Percentiles rank a stretch among this genome's conserved stretches.
Evolutionary conservation across 1,284 basidiomycete genomes (phyloP).

Genomic region (Retiboletus flavoniger): DNA sequence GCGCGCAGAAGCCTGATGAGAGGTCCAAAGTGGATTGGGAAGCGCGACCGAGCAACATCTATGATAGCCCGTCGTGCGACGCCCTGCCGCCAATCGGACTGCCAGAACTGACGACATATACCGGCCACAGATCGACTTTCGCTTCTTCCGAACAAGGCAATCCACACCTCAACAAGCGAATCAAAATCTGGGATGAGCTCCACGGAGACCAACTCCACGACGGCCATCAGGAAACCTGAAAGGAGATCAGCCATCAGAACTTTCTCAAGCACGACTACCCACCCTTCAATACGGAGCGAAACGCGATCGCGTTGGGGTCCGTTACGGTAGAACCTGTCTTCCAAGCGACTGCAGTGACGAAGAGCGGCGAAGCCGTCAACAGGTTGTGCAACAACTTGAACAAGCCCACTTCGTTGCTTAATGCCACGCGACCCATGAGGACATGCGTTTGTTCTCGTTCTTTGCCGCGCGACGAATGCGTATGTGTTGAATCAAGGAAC

Average conservation of each 20-base stretch:
- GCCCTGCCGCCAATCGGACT: conserved; percentile 61
- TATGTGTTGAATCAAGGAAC: conserved; percentile 57
- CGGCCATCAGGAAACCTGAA: conserved; percentile 65
- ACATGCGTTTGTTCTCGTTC: conserved; percentile 52
- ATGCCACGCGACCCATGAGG: conserved; percentile 54
- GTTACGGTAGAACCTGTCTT: conserved; percentile 65
- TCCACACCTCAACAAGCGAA: conserved; percentile 73
- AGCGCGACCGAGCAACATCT: conserved; percentile 75
- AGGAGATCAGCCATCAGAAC: conserved; percentile 4
- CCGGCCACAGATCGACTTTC: conserved; percentile 65
- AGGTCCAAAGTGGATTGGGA: conserved; percentile 74
- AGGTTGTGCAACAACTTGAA: conserved; percentile 56
- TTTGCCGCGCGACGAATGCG: conserved; percentile 47
- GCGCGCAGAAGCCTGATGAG: conserved; percentile 74
- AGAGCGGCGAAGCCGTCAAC: conserved; percentile 66
- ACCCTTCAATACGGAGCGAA: conserved; percentile 84
- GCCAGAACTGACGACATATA: conserved; percentile 80
- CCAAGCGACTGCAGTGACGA: conserved; percentile 71
- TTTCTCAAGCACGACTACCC: conserved; percentile 8
- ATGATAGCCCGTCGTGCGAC: conserved; percentile 70
- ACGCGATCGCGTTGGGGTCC: conserved; percentile 79
- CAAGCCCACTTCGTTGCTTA: conserved; percentile 55
- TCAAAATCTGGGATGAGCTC: conserved; percentile 75
- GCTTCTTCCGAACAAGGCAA: conserved; percentile 76
- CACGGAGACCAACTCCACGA: conserved; percentile 71